Evolutionary conservation across 228 moss, liverwort and hornwort species (phyloP), one percentile per base, ranked within the genome.

Genomic region (Sphagnum magellanicum): DNA sequence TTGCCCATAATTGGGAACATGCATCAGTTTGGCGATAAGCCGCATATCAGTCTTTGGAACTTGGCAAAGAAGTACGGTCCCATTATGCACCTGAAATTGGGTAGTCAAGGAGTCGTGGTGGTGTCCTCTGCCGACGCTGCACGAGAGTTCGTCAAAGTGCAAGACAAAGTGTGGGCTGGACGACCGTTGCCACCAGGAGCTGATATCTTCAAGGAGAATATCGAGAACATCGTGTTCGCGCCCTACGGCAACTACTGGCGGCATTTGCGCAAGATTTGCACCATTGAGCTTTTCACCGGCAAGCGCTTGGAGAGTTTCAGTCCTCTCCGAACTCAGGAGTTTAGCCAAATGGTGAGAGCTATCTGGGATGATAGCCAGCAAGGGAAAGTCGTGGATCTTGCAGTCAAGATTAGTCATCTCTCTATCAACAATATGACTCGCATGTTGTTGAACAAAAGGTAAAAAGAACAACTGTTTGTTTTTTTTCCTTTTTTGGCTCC

Each of bases 381-480:
- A 6, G 65, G 60, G 4, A 10, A 66, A 70, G 51, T 15, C 2
- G 16, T 75, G 10, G 6, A 65, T 52, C 48, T 75, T 12, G 51
- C 57, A 14, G 11, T 8, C 70, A 69, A 69, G 75, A 5, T 65
- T 49, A 52, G 50, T n/a, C 50, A 75, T 17, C 46, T 52, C 5
- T 6, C 70, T 70, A 51, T 55, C 0, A 75, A 71, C 48, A 5
- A 50, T 48, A 60, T 10, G 2, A 53, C 75, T 48, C 47, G 75
- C 16, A 70, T 75, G 70, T 51, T 70, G 5, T 7, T 71, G 0
- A 70, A 70, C 61, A 71, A 75, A 70, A 66, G 70, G 75, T 70
- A 52, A 14, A 0, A 7, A 13, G 13, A 65, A 47, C 1, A 9
- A 10, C 48, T 5, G 14, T 4, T 47, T 48, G 49, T 13, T 65